Base-by-base conservation (phyloP, 2,329 filamentous ascomycete species). In the Fusarium falciforme region DNA sequence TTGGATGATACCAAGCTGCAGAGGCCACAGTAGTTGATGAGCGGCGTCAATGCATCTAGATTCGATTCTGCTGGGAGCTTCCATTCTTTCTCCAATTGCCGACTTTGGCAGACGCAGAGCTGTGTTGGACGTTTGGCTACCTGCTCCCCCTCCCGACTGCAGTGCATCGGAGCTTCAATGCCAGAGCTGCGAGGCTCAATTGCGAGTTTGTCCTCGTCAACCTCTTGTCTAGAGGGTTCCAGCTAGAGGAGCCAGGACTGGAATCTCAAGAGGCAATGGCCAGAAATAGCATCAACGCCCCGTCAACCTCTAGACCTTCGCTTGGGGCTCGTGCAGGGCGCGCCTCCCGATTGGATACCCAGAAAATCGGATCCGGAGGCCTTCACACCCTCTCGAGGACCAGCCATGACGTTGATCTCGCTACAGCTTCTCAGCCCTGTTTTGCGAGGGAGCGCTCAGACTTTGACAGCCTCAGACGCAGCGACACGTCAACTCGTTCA, bases 281-380 rank as follows among this genome's bases (percentile, higher is more conserved):
- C 59, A 52, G 35, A 64, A 60, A 64, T 63, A 47, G 49, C 35
- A 61, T 63, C 60, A 60, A 49, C 31, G 47, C 60, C 66, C 54
- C 49, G 22, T 64, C 36, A 31, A 33, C 70, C 22, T 59, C 57
- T 63, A 52, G 58, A 67, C 69, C 65, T 44, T 35, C 40, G 27
- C 59, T 58, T 42, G 42, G 57, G 17, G 42, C 67, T 59, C 55
- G 35, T 49, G 54, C 49, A 47, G 44, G 52, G 59, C 59, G 57
- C 31, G 59, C 27, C 62, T 70, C 68, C 70, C 64, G 70, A 73
- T 73, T 73, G 68, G 70, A 64, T 59, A 66, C 57, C 70, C 68
- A 64, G 40, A 40, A 47, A 31, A 61, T 70, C 68, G 70, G 70
- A 66, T 64, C 65, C 63, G 59, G 57, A 65, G 54, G 44, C 20